These are phyloP conservation scores for Russula vinacea DNA, from an alignment of 768 basidiomycete genomes.

Conservation along the genomic window DNA sequence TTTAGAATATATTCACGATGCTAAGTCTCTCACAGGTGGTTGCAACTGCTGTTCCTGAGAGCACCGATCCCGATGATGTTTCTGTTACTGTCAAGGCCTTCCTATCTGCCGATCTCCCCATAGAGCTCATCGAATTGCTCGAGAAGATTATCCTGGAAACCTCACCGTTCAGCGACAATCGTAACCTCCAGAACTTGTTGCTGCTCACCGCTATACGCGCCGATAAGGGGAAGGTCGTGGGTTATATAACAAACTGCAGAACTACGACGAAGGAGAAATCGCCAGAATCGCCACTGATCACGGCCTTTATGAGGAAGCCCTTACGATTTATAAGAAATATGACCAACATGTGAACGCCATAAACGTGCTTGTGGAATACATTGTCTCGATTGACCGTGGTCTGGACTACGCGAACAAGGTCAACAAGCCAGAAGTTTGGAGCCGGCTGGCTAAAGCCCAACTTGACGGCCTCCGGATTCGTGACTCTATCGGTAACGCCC, in stretches of 20 bases:
- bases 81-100: constrained; percentile 98
- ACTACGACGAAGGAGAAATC: constrained; percentile 92
- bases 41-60: constrained; percentile 93
- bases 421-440: constrained; percentile 96
- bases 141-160: constrained; percentile 99
- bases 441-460: constrained; percentile 95
- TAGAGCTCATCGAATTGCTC: constrained; percentile 93
- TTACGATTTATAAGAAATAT: constrained; percentile 97
- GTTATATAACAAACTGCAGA: constrained; percentile 96
- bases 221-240: constrained; percentile 97
- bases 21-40: constrained; percentile 56
- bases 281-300: constrained; percentile 96
- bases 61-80: constrained; percentile 97
- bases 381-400: constrained; percentile 96
- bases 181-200: constrained; percentile 91
- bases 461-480: constrained; percentile 97
- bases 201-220: constrained; percentile 94
- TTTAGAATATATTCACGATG: constrained; percentile 2
- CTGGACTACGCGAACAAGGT: constrained; percentile 95
- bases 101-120: constrained; percentile 92
- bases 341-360: constrained; percentile 94
- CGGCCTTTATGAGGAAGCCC: constrained; percentile 91
- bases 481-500: constrained; percentile 80
- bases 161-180: constrained; percentile 97
- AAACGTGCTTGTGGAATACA: constrained; percentile 96